These are phyloP conservation scores for Corinectria fuckeliana DNA, from an alignment of 2,329 filamentous ascomycete species.

Conservation along the genomic window DNA sequence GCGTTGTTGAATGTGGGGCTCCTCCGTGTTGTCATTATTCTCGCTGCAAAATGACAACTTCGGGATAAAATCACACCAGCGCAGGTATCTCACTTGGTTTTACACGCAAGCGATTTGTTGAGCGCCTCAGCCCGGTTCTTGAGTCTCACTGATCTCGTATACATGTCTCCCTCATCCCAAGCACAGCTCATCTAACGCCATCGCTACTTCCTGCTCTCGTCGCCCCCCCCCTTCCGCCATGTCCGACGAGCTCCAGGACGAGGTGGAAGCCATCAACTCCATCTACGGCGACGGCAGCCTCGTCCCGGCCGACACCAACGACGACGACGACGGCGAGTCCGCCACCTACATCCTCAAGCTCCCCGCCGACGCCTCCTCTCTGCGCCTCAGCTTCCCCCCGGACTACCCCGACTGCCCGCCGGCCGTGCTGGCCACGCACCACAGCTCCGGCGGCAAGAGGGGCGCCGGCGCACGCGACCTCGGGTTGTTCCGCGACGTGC, in stretches of 20 bases:
- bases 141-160: neutral
- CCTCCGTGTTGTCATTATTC: conserved; percentile 19
- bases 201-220: neutral
- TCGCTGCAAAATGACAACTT: conserved; percentile 16
- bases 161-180: neutral
- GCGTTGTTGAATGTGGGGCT: conserved; percentile 30
- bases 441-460: conserved; percentile 75
- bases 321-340: conserved; percentile 30
- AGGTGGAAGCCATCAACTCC: conserved; percentile 82
- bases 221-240: conserved; percentile 42
- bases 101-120: neutral
- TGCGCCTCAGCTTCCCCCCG: conserved; percentile 71
- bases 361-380: conserved; percentile 65
- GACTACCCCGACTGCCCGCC: conserved; percentile 80
- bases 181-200: neutral
- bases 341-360: conserved; percentile 68
- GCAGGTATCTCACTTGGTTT: neutral
- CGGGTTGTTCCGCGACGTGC: conserved; percentile 69
- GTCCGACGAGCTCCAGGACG: conserved; percentile 71
- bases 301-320: conserved; percentile 44
- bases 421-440: conserved; percentile 77
- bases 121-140: conserved; percentile 10
- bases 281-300: conserved; percentile 79
- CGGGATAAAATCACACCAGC: conserved; percentile 8
- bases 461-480: conserved; percentile 77